These are phyloP conservation scores for Fusarium abutilonis DNA, from an alignment of 2,329 filamentous ascomycete species.

Conservation along the genomic window DNA sequence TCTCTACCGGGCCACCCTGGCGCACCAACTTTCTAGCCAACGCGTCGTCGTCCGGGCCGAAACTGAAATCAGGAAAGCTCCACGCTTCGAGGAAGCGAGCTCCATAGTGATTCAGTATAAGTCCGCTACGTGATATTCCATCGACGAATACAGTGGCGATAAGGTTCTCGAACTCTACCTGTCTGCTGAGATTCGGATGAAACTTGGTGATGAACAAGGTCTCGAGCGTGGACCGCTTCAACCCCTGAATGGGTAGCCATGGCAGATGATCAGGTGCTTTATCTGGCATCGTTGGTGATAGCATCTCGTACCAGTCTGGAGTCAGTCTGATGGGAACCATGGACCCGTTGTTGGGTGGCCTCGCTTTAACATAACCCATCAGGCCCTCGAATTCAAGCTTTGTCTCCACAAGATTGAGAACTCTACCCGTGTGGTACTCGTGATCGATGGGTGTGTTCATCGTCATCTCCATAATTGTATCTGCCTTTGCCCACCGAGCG, in stretches of 20 bases:
- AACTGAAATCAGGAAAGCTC: neutral
- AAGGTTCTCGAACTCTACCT: neutral
- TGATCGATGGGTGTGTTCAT: neutral
- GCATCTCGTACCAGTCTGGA: neutral
- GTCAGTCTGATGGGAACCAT: neutral
- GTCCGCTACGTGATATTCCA: neutral
- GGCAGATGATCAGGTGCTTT: neutral
- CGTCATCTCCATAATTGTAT: neutral
- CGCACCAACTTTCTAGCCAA: neutral
- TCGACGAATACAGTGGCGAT: neutral
- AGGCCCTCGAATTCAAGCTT: neutral
- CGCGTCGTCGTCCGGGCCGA: neutral
- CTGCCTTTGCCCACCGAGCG: neutral
- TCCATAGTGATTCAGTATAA: neutral
- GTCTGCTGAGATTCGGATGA: neutral
- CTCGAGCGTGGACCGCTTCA: conserved; percentile 2
- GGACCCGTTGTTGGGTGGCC: neutral
- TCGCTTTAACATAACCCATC: neutral
- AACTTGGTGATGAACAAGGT: neutral
- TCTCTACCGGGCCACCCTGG: neutral
- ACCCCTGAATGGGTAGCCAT: neutral
- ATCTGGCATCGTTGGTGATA: neutral
- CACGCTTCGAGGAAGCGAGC: neutral
- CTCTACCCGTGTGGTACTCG: neutral
- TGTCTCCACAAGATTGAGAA: conserved; percentile 4